Evolutionary conservation across 2,329 filamentous ascomycete species (phyloP).

Genomic region (Aspergillus felis): DNA sequence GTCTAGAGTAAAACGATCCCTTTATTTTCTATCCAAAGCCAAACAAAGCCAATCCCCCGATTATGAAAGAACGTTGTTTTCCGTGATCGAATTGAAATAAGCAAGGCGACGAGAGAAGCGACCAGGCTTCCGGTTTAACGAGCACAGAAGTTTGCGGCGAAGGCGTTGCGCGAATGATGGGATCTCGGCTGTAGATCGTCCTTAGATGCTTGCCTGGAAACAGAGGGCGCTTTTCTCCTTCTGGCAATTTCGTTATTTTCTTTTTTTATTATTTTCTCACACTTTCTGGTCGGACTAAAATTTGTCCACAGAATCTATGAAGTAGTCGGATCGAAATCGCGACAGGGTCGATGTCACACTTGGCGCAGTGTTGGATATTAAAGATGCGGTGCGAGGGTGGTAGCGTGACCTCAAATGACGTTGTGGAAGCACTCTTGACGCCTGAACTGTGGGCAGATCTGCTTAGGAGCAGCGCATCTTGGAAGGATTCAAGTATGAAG

Average conservation of each 20-base stretch:
- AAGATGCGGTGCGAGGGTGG: conserved; percentile 10
- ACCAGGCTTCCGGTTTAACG: conserved; percentile 25
- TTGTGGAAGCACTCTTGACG: conserved; percentile 25
- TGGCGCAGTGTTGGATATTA: conserved; percentile 18
- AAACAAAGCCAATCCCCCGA: conserved; percentile 23
- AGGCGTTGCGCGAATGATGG: conserved; percentile 15
- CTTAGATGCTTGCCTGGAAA: background rate
- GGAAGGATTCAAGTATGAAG: conserved; percentile 7
- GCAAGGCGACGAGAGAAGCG: conserved; percentile 18
- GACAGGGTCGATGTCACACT: conserved; percentile 6
- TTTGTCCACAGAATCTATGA: conserved; percentile 13
- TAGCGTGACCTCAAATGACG: conserved; percentile 34
- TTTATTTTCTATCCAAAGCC: conserved; percentile 26
- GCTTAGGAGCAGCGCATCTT: conserved; percentile 28
- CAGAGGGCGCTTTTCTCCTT: background rate
- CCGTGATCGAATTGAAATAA: conserved; percentile 6
- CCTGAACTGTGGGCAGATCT: conserved; percentile 19
- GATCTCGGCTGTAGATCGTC: conserved; percentile 3
- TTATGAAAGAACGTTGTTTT: conserved; percentile 11
- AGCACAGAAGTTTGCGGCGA: conserved; percentile 5
- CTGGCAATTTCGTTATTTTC: background rate
- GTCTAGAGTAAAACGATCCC: conserved; percentile 25
- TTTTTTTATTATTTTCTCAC: conserved; percentile 7
- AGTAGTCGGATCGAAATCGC: conserved; percentile 9
- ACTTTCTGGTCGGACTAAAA: conserved; percentile 1